A percentile compares a stretch with the other conserved stretches of the same genome.
Evolutionary conservation across 352 stramenopile genomes (phyloP).

Genomic region (Phytopythium cucurbitacearum): DNA sequence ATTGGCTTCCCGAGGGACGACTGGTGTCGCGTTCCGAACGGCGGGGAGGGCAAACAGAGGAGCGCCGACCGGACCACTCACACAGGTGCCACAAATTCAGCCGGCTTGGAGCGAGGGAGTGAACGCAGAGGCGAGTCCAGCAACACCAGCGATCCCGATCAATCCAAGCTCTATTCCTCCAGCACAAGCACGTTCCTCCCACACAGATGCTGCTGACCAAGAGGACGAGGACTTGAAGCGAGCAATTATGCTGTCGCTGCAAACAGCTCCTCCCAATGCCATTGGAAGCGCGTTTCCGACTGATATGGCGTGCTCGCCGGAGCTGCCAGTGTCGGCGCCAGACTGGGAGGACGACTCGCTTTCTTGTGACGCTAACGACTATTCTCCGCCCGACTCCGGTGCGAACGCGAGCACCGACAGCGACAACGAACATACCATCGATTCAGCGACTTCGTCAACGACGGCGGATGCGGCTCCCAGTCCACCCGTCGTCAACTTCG

Average conservation of each 20-base stretch:
- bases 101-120: too few species aligned
- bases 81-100: too few species aligned
- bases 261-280: constrained; percentile 12
- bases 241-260: constrained; percentile 55
- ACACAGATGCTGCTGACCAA: constrained; percentile 3
- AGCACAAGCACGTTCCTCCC: background rate
- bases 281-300: too few species aligned
- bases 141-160: background rate
- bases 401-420: constrained; percentile 4
- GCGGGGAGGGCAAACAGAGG: too few species aligned
- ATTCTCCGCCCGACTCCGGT: background rate
- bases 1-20: constrained; percentile 2
- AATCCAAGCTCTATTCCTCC: too few species aligned
- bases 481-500: constrained; percentile 29
- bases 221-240: constrained; percentile 52
- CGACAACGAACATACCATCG: constrained; percentile 5
- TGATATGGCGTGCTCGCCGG: constrained; percentile 7
- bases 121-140: background rate
- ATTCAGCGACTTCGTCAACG: background rate
- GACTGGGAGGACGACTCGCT: constrained; percentile 32
- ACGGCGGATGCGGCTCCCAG: background rate
- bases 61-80: too few species aligned
- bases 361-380: too few species aligned
- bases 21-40: too few species aligned
- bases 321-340: constrained; percentile 34